phyloP scores from a whole-genome alignment of 2,329 filamentous ascomycete genomes.

The Diatrype stigma region DNA sequence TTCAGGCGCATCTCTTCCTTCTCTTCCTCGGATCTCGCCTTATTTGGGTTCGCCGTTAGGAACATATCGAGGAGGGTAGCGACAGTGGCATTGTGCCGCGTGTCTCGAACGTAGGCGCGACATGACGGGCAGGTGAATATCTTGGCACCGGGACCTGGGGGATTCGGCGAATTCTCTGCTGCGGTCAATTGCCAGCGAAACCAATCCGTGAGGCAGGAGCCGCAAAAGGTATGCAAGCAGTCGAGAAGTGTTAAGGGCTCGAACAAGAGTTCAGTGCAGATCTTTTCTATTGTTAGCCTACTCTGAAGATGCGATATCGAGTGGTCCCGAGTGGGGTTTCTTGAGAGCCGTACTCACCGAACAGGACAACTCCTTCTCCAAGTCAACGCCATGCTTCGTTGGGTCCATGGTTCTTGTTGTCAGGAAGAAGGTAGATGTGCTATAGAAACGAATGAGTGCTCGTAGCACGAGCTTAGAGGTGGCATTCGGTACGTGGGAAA shows the following conservation, averaged over 20 bases:
- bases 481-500: no score
- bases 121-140: slow-evolving; percentile 90
- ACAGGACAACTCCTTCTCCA: slow-evolving; percentile 93
- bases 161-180: slow-evolving; percentile 46
- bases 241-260: slow-evolving; percentile 88
- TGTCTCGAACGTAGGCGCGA: slow-evolving; percentile 79
- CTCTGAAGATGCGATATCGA: slow-evolving; percentile 5
- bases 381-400: slow-evolving; percentile 55
- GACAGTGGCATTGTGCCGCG: slow-evolving; percentile 84
- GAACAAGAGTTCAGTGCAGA: slow-evolving; percentile 92
- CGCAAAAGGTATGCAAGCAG: slow-evolving; percentile 94
- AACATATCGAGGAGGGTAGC: slow-evolving; percentile 89
- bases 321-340: slow-evolving; percentile 10
- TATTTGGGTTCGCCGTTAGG: slow-evolving; percentile 72
- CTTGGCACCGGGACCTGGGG: slow-evolving; percentile 43
- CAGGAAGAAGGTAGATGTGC: neutral
- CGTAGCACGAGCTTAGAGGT: neutral
- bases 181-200: slow-evolving; percentile 73
- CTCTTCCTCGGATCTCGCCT: slow-evolving; percentile 65
- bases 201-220: slow-evolving; percentile 93
- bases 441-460: neutral
- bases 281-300: slow-evolving; percentile 48
- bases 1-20: slow-evolving; percentile 69
- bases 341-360: slow-evolving; percentile 61
- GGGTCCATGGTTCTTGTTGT: slow-evolving; percentile 41